A percentile compares a stretch with the other conserved stretches of the same genome.
Conservation (phyloP, 176 grass and related monocot genomes). For the Secale cereale region DNA sequence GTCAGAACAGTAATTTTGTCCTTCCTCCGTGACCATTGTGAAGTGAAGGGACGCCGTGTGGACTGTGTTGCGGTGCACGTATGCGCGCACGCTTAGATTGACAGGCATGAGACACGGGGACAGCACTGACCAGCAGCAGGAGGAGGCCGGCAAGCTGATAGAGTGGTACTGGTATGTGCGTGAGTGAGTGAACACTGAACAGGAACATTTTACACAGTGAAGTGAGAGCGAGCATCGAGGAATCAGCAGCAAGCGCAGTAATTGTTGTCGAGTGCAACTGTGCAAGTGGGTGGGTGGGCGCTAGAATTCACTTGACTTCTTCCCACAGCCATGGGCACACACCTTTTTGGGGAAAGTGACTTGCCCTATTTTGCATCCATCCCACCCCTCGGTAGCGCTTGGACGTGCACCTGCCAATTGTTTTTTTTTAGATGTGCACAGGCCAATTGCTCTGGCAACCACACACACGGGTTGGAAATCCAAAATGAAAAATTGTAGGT, state of each 20-base stretch:
- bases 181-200: too few species aligned
- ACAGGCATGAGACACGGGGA: not conserved
- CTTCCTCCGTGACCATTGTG: not conserved
- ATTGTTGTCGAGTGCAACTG: not conserved
- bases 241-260: not conserved
- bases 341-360: conserved; percentile 15
- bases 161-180: not conserved
- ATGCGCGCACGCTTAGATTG: not conserved
- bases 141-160: not conserved
- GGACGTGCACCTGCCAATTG: not conserved
- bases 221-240: not conserved
- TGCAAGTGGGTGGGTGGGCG: not conserved
- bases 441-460: too few species aligned
- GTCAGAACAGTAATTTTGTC: too few species aligned
- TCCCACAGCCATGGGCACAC: not conserved
- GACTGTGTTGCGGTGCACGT: not conserved
- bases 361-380: not conserved
- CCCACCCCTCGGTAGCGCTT: not conserved
- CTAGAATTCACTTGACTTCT: not conserved
- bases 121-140: not conserved
- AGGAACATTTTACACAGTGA: not conserved
- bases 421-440: too few species aligned
- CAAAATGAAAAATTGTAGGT: too few species aligned
- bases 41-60: not conserved
- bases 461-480: too few species aligned